Evolutionary conservation across 768 basidiomycete genomes (phyloP), one percentile per base, ranked within the genome.

Genomic region (Leccinum barrowsii): DNA sequence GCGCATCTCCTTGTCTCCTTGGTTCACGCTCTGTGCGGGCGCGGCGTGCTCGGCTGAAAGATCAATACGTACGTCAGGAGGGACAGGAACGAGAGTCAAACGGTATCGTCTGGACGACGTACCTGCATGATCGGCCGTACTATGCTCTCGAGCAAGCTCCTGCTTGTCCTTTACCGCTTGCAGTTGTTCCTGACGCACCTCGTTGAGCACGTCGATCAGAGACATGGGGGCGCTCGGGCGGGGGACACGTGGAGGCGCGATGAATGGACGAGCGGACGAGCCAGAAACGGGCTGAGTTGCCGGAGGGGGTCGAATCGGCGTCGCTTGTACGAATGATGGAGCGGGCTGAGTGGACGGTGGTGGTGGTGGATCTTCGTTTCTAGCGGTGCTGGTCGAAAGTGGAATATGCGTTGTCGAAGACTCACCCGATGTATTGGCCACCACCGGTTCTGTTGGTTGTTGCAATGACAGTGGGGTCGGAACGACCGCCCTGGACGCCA

Each of bases 161-260:
- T 44, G 42, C 19, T 44, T 44, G 8, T 11, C 42, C 42, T 19
- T 44, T 44, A 44, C 19, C 5, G 19, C 42, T 19, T 44, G 42
- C 42, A 44, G 19, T 19, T 44, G 42, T 19, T 19, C 42, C 42
- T 19, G n/a, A 2, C 55, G 55, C n/a, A 69, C 35, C 4, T 51
- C 52, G 24, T 73, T 71, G 24, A 71, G 59, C 19, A 24, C 54
- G 1, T 73, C 69, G 4, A 58, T 58, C 13, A 71, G 51, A 0
- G 70, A 59, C 59, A 65, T 56, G 2, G 63, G 60, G 30, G 60
- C 28, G 11, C 32, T 32, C 11, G 60, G 52, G 1, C 52, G 53
- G 13, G 67, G 69, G 1, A 65, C 7, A 30, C 67, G 69, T 5
- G 71, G 69, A 12, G 69, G 69, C 11, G 58, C 60, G 35, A 70